A percentile compares a stretch with the other conserved stretches of the same genome.
Conservation (phyloP, 257 asterid genomes). For the Fraxinus americana region DNA sequence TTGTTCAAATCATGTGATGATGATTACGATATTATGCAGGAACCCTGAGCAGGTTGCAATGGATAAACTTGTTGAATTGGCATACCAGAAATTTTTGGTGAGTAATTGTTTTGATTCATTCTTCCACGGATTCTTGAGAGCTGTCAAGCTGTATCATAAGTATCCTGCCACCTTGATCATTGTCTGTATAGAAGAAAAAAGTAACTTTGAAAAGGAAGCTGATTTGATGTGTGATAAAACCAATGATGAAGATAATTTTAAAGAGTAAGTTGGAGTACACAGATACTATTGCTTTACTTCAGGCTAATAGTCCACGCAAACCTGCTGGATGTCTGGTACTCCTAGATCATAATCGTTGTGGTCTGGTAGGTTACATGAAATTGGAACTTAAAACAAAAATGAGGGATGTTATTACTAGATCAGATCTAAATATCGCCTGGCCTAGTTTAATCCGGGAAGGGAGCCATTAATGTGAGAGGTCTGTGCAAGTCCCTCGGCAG, state of each 20-base stretch:
- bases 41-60: conserved; percentile 83
- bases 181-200: neutral
- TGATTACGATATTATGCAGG: conserved; percentile 48
- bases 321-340: neutral
- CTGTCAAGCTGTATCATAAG: neutral
- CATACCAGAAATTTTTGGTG: conserved; percentile 82
- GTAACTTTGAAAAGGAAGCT: neutral
- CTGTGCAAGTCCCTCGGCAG: neutral
- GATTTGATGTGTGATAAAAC: neutral
- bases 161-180: neutral
- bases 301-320: neutral
- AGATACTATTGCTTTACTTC: neutral
- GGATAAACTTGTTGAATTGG: conserved; percentile 74
- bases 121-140: neutral
- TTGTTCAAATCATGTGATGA: conserved; percentile 16
- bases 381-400: neutral
- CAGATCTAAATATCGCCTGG: neutral
- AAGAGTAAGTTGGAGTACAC: neutral
- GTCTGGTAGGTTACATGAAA: neutral
- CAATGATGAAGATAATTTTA: neutral
- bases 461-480: neutral
- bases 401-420: neutral
- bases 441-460: neutral
- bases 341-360: neutral
- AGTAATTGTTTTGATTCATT: conserved; percentile 27